Evolutionary conservation across 805 yeast genomes (phyloP).

Genomic region (Candida insectorum): DNA sequence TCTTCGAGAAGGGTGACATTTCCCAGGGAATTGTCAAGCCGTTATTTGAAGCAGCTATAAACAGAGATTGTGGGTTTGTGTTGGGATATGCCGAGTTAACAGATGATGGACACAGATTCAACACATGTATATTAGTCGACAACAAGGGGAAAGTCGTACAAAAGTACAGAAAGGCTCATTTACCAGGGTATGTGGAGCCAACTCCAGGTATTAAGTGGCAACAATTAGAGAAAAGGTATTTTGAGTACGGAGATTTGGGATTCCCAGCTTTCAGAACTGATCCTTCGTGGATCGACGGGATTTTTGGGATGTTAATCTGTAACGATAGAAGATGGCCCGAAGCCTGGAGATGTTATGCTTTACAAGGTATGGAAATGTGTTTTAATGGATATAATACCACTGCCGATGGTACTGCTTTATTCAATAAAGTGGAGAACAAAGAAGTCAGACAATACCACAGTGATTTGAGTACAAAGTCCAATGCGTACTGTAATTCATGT

Average conservation of each 20-base stretch:
- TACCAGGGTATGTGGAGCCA: slow-evolving; percentile 36
- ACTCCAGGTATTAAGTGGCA: slow-evolving; percentile 27
- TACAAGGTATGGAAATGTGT: slow-evolving; percentile 39
- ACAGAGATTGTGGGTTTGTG: slow-evolving; percentile 24
- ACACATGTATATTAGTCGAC: slow-evolving; percentile 29
- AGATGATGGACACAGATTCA: slow-evolving; percentile 32
- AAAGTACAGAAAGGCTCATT: slow-evolving; percentile 34
- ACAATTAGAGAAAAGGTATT: slow-evolving; percentile 37
- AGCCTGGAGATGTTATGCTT: slow-evolving; percentile 36
- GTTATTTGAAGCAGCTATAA: slow-evolving; percentile 27
- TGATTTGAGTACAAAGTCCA: slow-evolving; percentile 29
- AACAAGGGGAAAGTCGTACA: slow-evolving; percentile 24
- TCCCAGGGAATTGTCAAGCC: slow-evolving; percentile 23
- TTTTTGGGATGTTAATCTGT: slow-evolving; percentile 36
- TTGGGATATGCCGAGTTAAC: slow-evolving; percentile 38
- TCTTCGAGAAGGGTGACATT: slow-evolving; percentile 33
- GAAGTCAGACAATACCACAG: slow-evolving; percentile 28
- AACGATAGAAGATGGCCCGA: slow-evolving; percentile 43
- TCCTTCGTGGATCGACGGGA: slow-evolving; percentile 34
- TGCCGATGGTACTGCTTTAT: slow-evolving; percentile 25
- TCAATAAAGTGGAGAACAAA: slow-evolving; percentile 20
- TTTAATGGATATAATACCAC: slow-evolving; percentile 36
- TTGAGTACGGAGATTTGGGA: slow-evolving; percentile 34
- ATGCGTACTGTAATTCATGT: slow-evolving; percentile 31
- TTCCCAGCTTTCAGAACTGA: slow-evolving; percentile 30